phyloP scores from a whole-genome alignment of 345 rosid genomes.

The Moricandia moricandioides region DNA sequence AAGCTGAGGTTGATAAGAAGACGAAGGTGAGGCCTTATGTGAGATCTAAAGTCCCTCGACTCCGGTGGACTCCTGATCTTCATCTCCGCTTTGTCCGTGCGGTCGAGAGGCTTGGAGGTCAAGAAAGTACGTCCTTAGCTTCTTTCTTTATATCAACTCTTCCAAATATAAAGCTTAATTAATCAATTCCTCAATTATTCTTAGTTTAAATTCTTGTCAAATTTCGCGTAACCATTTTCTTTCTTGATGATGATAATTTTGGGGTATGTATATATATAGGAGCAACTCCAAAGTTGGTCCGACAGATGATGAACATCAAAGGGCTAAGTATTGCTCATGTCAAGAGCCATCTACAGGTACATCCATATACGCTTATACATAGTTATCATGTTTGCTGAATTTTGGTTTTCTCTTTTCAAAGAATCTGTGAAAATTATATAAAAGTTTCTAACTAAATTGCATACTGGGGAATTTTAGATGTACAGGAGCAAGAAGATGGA shows the following conservation, averaged over 20 bases:
- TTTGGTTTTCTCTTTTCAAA: neutral
- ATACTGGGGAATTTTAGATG: constrained; percentile 49
- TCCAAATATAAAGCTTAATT: neutral
- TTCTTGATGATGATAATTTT: constrained; percentile 1
- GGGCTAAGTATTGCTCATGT: constrained; percentile 91
- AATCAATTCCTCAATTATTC: neutral
- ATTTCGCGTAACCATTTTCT: neutral
- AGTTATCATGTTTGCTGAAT: neutral
- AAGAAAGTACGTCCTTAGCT: constrained; percentile 59
- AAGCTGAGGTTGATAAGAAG: constrained; percentile 61
- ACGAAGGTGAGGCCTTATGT: constrained; percentile 61
- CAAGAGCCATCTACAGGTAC: constrained; percentile 89
- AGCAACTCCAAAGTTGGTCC: constrained; percentile 87
- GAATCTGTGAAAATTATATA: neutral
- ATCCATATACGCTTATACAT: neutral
- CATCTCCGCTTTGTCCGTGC: constrained; percentile 76
- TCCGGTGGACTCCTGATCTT: constrained; percentile 90
- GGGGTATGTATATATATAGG: constrained; percentile 35
- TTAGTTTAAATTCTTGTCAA: neutral
- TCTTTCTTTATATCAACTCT: neutral
- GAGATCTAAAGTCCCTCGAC: constrained; percentile 74
- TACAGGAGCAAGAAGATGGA: constrained; percentile 80
- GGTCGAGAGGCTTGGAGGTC: constrained; percentile 82
- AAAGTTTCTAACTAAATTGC: neutral
- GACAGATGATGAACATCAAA: constrained; percentile 77